These are phyloP conservation scores for Penicillium sp. DNA, from an alignment of 2,329 filamentous ascomycete genomes.

Conservation along the genomic window DNA sequence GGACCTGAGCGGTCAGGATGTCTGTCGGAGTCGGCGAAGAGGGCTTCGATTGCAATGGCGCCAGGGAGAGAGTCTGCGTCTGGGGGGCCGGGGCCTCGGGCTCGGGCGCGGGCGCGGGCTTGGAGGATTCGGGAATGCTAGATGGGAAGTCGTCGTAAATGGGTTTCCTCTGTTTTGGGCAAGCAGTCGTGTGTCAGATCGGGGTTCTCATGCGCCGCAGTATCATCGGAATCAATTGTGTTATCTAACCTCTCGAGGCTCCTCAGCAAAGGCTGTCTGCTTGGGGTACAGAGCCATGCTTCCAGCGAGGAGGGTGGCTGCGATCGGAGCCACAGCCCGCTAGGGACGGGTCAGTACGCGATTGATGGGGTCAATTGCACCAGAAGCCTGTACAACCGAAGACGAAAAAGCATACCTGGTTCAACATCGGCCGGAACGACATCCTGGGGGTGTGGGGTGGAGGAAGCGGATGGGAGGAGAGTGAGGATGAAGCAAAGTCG, in stretches of 20 bases:
- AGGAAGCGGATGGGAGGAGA: constrained; percentile 16
- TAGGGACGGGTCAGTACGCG: constrained; percentile 29
- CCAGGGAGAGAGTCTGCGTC: constrained; percentile 19
- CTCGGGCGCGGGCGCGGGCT: constrained; percentile 19
- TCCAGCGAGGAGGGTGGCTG: constrained; percentile 41
- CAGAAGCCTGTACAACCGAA: background rate
- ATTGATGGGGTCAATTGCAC: constrained; percentile 16
- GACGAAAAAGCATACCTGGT: constrained; percentile 33
- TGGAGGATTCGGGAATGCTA: constrained; percentile 29
- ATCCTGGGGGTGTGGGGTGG: constrained; percentile 30
- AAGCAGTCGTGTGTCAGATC: constrained; percentile 17
- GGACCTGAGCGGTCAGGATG: constrained; percentile 79
- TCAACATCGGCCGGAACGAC: constrained; percentile 43
- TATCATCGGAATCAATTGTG: background rate
- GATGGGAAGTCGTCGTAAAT: constrained; percentile 44
- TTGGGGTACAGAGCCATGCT: constrained; percentile 41
- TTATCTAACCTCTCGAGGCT: constrained; percentile 32
- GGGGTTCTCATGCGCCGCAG: background rate
- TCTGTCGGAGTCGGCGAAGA: constrained; percentile 76
- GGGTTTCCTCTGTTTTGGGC: constrained; percentile 38
- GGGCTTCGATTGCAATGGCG: constrained; percentile 21
- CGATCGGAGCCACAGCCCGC: constrained; percentile 42
- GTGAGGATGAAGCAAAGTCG: constrained; percentile 27
- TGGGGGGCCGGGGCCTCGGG: constrained; percentile 16
- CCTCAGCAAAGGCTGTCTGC: constrained; percentile 44